Evolutionary conservation across 805 yeast genomes (phyloP).

Genomic region (Spathaspora sp.): DNA sequence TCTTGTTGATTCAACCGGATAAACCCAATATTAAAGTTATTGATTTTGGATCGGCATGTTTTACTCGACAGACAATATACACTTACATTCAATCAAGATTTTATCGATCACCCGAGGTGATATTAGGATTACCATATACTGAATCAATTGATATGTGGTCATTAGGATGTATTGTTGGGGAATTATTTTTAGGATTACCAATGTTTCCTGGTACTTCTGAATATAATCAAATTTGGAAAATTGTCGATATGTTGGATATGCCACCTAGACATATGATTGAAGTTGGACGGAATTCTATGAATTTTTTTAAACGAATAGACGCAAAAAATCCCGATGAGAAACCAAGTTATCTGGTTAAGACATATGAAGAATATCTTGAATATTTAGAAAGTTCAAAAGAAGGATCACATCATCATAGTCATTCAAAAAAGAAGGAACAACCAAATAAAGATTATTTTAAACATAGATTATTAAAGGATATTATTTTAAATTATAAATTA

Average conservation of each 20-base stretch:
- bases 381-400: slow-evolving; percentile 24
- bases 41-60: slow-evolving; percentile 96
- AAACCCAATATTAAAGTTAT: slow-evolving; percentile 86
- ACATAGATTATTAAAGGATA: slow-evolving; percentile 59
- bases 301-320: slow-evolving; percentile 53
- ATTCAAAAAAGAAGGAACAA: slow-evolving; percentile 47
- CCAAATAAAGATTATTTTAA: slow-evolving; percentile 85
- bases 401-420: slow-evolving; percentile 15
- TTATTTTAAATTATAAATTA: slow-evolving; percentile 70
- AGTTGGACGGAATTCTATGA: slow-evolving; percentile 79
- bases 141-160: slow-evolving; percentile 98
- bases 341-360: slow-evolving; percentile 28
- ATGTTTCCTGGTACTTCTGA: slow-evolving; percentile 94
- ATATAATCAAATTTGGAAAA: slow-evolving; percentile 82
- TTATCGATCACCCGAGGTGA: slow-evolving; percentile 92
- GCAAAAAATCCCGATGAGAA: slow-evolving; percentile 16
- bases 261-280: slow-evolving; percentile 98
- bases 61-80: slow-evolving; percentile 82
- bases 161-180: slow-evolving; percentile 88
- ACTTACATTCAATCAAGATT: slow-evolving; percentile 91
- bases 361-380: slow-evolving; percentile 33
- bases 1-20: slow-evolving; percentile 73
- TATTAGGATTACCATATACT: slow-evolving; percentile 87
- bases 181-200: slow-evolving; percentile 86
- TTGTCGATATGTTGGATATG: slow-evolving; percentile 73